Evolutionary conservation across 768 basidiomycete species (phyloP).

Genomic region (Rhizopogon vesiculosus): DNA sequence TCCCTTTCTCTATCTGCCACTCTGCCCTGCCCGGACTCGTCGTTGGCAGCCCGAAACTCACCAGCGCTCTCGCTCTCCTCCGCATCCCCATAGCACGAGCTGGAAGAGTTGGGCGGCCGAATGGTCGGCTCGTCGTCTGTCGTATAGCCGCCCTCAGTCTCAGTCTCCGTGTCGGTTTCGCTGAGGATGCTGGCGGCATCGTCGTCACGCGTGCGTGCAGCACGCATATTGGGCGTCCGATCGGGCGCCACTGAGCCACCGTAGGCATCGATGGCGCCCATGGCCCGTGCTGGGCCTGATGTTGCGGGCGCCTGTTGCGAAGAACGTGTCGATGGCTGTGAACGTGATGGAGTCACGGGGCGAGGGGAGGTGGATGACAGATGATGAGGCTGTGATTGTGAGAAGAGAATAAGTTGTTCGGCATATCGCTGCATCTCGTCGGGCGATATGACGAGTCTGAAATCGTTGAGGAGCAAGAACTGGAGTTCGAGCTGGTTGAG

Average conservation of each 20-base stretch:
- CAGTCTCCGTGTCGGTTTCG: constrained; percentile 42
- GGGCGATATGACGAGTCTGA: constrained; percentile 78
- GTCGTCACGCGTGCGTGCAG: constrained; percentile 20
- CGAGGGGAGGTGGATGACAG: constrained; percentile 19
- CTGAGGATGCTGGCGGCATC: constrained; percentile 29
- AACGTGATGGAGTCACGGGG: constrained; percentile 12
- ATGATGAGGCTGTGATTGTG: constrained; percentile 30
- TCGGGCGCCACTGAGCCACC: constrained; percentile 37
- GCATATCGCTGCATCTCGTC: constrained; percentile 96
- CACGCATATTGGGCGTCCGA: constrained; percentile 22
- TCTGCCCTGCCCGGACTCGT: not conserved
- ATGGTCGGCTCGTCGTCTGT: constrained; percentile 87
- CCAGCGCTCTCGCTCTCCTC: constrained; percentile 29
- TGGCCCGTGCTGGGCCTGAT: constrained; percentile 39
- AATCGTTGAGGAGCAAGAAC: constrained; percentile 95
- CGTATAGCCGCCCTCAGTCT: constrained; percentile 51
- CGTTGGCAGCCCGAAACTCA: constrained; percentile 16
- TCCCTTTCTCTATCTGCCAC: not conserved
- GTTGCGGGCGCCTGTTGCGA: constrained; percentile 8
- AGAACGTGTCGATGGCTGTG: constrained; percentile 14
- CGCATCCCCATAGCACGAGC: constrained; percentile 34
- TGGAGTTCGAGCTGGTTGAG: constrained; percentile 97
- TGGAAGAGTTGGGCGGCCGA: constrained; percentile 41
- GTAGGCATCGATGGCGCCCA: constrained; percentile 53
- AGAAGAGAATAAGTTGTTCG: constrained; percentile 79